Base-by-base conservation (phyloP, 768 basidiomycete genomes). In the Mycena galericulata region DNA sequence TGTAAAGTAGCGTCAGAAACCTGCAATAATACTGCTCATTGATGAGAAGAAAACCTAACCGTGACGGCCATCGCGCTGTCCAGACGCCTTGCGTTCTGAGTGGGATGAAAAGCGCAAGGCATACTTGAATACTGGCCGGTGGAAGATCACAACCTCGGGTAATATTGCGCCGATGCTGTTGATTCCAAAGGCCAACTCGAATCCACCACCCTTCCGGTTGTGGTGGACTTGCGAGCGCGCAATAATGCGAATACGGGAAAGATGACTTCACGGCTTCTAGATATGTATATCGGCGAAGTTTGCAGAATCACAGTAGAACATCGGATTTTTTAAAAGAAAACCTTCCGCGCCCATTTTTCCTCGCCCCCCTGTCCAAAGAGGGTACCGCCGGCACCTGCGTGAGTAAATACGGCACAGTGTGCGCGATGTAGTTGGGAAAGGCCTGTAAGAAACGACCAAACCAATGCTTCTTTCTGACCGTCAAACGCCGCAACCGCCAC, bases 21-120 rank as follows among this genome's bases (percentile, higher is more conserved):
- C 71, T 3, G 72, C 60, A 8, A 76, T 79, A 0, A 77, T 77
- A 5, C 77, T 72, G 8, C 43, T 79, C 15, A 75, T 78, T 20
- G 75, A 79, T 46, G 69, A 72, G 27, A 26, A 68, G 3, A 74
- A 75, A 12, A 62, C 66, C n/a, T n/a, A n/a, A n/a, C n/a, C n/a
- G n/a, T n/a, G n/a, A n/a, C n/a, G n/a, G n/a, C n/a, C n/a, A n/a
- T 0, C 74, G 76, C 22, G 46, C 72, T 5, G 76, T 73, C 70
- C 61, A 68, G 73, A 72, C 34, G 38, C 71, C 10, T 27, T 75
- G 56, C 24, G 60, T 20, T 15, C 46, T 29, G 34, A 50, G 18
- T 62, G 60, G 60, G 60, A 50, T 27, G 46, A 50, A 17, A 62
- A 62, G 47, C 59, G 59, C 22, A 34, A 20, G 22, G 20, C 47